Evolutionary conservation across 2,329 filamentous ascomycete genomes (phyloP), one percentile per base, ranked within the genome.

Genomic region (Piedraia hortae): DNA sequence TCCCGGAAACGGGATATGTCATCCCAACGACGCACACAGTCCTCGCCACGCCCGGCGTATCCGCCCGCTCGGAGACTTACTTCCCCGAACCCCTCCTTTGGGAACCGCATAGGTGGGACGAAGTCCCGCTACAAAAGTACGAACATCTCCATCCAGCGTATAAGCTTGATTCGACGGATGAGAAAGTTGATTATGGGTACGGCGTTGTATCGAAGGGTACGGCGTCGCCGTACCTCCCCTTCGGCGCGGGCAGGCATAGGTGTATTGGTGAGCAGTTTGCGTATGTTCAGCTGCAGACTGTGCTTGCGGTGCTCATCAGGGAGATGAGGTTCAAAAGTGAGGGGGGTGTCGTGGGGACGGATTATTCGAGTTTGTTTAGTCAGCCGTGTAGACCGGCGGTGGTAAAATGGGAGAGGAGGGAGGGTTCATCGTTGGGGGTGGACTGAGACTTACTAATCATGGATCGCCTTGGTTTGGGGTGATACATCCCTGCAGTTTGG

Each of bases 241-340:
- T 93, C 41, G 82, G 82, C 26, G 82, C 80, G 14, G 82, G 82
- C 18, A 59, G 82, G 34, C 82, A 93, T 49, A 60, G 82, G 33
- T 93, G 82, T 49, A 91, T 93, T 40, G 82, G 82, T 32, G 82
- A 93, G 56, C 77, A 90, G 40, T 93, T 91, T 45, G 82, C 82
- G 34, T 89, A 88, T 43, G 58, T 88, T 26, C 82, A 93, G 50
- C 55, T 93, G 30, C 70, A 80, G 42, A 78, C 75, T 19, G 88
- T 93, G 33, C 53, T 69, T 7, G 75, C 68, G 22, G 66, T 65
- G 26, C 51, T 80, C 32, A 71, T 89, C 18, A 60, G 77, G 21
- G 44, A 64, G 23, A 74, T 90, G 53, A 82, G 75, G 51, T 62
- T 90, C 43, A 56, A 58, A 39, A 88, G 77, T 35, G 44, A 65